Conservation (phyloP, 2,329 filamentous ascomycete genomes). For the Botrytis cinerea region DNA sequence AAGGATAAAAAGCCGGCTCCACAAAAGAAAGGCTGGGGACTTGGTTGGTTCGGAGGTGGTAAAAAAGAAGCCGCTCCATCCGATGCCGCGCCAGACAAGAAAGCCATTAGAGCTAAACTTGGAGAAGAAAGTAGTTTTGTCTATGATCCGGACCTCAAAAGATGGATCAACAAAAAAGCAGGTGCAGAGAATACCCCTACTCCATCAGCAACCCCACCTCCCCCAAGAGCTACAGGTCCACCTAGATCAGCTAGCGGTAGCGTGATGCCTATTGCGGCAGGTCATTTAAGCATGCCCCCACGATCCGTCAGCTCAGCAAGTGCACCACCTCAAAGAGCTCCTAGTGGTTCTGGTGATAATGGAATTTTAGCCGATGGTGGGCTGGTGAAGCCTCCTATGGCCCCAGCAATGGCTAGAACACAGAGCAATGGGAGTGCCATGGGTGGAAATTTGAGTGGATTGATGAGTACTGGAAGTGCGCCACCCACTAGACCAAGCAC, state of each 20-base stretch:
- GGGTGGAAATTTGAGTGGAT: slow-evolving; percentile 9
- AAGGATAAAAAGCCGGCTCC: slow-evolving; percentile 53
- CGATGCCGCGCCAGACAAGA: slow-evolving; percentile 49
- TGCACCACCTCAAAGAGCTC: slow-evolving; percentile 25
- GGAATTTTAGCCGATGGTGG: neutral
- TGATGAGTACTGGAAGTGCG: slow-evolving; percentile 18
- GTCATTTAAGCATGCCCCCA: slow-evolving; percentile 8
- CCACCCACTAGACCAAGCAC: slow-evolving; percentile 67
- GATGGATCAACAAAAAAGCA: slow-evolving; percentile 97
- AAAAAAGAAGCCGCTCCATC: slow-evolving; percentile 56
- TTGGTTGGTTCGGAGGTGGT: slow-evolving; percentile 79
- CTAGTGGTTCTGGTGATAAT: neutral
- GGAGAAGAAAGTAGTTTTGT: slow-evolving; percentile 92
- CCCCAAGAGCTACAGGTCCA: slow-evolving; percentile 59
- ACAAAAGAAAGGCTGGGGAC: slow-evolving; percentile 71
- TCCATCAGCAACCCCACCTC: slow-evolving; percentile 73
- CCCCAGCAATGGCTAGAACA: slow-evolving; percentile 2
- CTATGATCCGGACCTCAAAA: slow-evolving; percentile 93
- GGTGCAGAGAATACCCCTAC: slow-evolving; percentile 59
- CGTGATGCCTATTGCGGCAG: slow-evolving; percentile 21
- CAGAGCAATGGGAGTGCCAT: slow-evolving; percentile 5
- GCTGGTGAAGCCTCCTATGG: slow-evolving; percentile 9
- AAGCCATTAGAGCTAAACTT: slow-evolving; percentile 87
- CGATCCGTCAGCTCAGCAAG: slow-evolving; percentile 15
- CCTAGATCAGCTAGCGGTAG: slow-evolving; percentile 41